phyloP scores from a whole-genome alignment of 495 filamentous ascomycete species.

The Penicillium herquei region DNA sequence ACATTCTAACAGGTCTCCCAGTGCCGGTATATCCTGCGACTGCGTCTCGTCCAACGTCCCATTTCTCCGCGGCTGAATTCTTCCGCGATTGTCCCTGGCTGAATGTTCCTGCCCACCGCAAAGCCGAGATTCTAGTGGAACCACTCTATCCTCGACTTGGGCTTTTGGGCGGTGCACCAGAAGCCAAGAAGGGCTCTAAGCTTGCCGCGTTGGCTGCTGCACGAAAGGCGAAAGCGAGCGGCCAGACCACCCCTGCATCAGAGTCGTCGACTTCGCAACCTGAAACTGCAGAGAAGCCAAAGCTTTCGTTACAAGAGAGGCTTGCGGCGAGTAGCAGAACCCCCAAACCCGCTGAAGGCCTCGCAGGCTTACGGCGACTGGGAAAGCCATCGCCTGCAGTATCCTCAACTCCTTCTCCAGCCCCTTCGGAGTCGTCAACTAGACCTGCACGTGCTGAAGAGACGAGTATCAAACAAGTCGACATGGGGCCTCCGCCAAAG shows the following conservation, averaged over 20 bases:
- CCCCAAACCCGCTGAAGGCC: slow-evolving; percentile 28
- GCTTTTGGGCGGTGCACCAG: slow-evolving; percentile 72
- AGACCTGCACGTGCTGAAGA: not conserved
- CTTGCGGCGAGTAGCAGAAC: slow-evolving; percentile 33
- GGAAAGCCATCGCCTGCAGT: slow-evolving; percentile 19
- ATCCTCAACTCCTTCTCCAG: slow-evolving; percentile 4
- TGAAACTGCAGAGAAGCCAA: slow-evolving; percentile 13
- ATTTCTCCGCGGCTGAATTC: slow-evolving; percentile 55
- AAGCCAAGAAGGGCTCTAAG: slow-evolving; percentile 74
- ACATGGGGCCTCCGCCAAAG: not conserved
- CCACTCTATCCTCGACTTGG: slow-evolving; percentile 58
- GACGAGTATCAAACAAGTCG: too few relatives aligned
- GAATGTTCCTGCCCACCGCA: slow-evolving; percentile 66
- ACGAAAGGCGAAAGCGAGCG: slow-evolving; percentile 74
- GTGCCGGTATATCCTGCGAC: slow-evolving; percentile 37
- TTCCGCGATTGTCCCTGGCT: slow-evolving; percentile 89
- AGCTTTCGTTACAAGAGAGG: slow-evolving; percentile 35
- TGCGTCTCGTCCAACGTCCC: slow-evolving; percentile 18
- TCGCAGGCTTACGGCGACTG: slow-evolving; percentile 22
- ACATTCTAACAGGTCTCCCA: slow-evolving; percentile 47
- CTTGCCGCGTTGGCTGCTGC: slow-evolving; percentile 85
- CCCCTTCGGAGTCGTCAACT: slow-evolving; percentile 17
- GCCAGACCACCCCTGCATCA: slow-evolving; percentile 45
- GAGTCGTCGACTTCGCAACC: slow-evolving; percentile 5
- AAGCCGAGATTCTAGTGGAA: slow-evolving; percentile 63